Base-by-base conservation (phyloP, 345 rosid genomes). In the Clausena lansium region DNA sequence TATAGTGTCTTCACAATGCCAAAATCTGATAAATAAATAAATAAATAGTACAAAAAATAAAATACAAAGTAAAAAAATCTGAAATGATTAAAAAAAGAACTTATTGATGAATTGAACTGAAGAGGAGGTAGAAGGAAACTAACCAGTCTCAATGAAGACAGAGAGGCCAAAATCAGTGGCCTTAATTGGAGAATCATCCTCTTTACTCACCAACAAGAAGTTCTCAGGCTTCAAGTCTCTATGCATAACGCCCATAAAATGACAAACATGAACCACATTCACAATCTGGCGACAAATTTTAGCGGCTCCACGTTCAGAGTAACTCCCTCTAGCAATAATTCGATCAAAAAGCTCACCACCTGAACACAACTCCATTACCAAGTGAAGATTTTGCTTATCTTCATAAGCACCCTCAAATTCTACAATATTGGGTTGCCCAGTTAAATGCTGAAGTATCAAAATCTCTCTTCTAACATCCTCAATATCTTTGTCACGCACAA, bases 311-410 rank as follows among this genome's bases (percentile, higher is more conserved):
- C 83, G 84, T 84, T 96, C 98, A 1, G 98, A 88, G 71, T 92
- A 96, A 67, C 82, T 84, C 70, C 97, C 91, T 83, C 83, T 94
- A 28, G 88, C 85, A 38, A 84, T 90, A 19, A 96, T 92, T 84
- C 97, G 83, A 83, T 94, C 98, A 71, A 94, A 94, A 19, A 96
- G 93, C 87, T 96, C 99, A 11, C 99, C 97, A 20, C 99, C 98
- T 5, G 94, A 90, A 78, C 99, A 95, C 17, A 95, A 85, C 89
- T 95, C 99, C 98, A 93, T 95, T 45, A 91, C 95, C 75, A 96
- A 58, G 78, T 91, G 90, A 41, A 94, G 68, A 76, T 89, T 81
- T 24, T 87, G 87, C 74, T 60, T 76, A 74, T 94, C 99, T 77
- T 94, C 98, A 36, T 84, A 92, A 19, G 97, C 94, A 6, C 94